Evolutionary conservation across 2,329 filamentous ascomycete species (phyloP).

Genomic region (Xylaria hypoxylon): DNA sequence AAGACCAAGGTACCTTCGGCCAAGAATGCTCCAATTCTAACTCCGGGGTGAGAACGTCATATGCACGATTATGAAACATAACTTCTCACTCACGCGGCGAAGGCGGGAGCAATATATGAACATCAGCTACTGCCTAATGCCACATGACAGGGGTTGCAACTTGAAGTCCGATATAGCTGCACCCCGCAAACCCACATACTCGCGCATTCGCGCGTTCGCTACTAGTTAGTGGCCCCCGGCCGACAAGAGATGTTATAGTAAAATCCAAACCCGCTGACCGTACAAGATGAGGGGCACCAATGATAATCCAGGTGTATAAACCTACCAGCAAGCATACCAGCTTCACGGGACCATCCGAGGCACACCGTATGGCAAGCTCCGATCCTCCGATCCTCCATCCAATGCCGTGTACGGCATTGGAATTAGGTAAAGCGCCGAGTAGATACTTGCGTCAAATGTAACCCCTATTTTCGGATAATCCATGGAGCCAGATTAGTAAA

Average conservation of each 20-base stretch:
- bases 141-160: neutral
- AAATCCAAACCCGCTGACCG: neutral
- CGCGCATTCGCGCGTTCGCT: slow-evolving; percentile 28
- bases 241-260: neutral
- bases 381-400: slow-evolving; percentile 24
- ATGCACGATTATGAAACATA: neutral
- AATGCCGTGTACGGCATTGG: neutral
- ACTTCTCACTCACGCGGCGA: neutral
- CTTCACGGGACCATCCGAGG: slow-evolving; percentile 9
- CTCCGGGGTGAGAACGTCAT: too few species aligned
- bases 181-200: neutral
- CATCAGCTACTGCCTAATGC: neutral
- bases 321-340: too few species aligned
- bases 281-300: neutral
- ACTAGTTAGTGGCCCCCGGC: neutral
- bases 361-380: slow-evolving; percentile 13
- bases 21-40: neutral
- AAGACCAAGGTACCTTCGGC: neutral
- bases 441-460: too few species aligned
- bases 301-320: slow-evolving; percentile 1
- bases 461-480: neutral
- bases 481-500: neutral
- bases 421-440: neutral
- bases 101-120: neutral
- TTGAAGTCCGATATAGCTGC: neutral